Evolutionary conservation across 2,329 filamentous ascomycete genomes (phyloP).

Genomic region (Hirsutella minnesotensis): DNA sequence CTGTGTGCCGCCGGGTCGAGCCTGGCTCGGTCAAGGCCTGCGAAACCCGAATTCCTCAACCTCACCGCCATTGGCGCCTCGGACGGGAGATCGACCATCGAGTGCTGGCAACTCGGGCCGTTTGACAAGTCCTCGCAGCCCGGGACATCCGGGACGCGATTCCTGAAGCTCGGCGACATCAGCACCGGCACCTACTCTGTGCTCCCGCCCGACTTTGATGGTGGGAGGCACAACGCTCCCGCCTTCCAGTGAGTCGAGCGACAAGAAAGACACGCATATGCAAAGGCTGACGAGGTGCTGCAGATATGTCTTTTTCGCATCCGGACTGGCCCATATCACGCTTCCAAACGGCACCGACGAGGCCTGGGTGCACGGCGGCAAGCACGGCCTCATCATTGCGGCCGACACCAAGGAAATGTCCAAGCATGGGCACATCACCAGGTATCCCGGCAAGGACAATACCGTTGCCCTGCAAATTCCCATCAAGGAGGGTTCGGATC

Average conservation of each 20-base stretch:
- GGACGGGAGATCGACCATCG: slow-evolving; percentile 25
- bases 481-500: neutral
- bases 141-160: slow-evolving; percentile 19
- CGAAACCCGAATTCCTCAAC: slow-evolving; percentile 16
- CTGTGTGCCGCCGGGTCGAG: neutral
- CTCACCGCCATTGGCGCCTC: slow-evolving; percentile 26
- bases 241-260: slow-evolving; percentile 22
- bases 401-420: slow-evolving; percentile 29
- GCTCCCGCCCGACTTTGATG: slow-evolving; percentile 23
- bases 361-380: slow-evolving; percentile 25
- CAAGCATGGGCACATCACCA: slow-evolving; percentile 25
- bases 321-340: slow-evolving; percentile 27
- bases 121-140: slow-evolving; percentile 12
- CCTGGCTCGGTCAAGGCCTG: neutral
- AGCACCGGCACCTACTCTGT: slow-evolving; percentile 23
- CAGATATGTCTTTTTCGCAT: slow-evolving; percentile 24
- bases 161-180: slow-evolving; percentile 18
- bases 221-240: slow-evolving; percentile 29
- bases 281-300: too few relatives aligned
- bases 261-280: too few relatives aligned
- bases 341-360: slow-evolving; percentile 24
- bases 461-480: slow-evolving; percentile 20
- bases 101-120: slow-evolving; percentile 30
- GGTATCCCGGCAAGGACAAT: slow-evolving; percentile 24
- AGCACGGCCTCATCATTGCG: slow-evolving; percentile 27